Percentiles rank a stretch among this genome's conserved stretches.
These are phyloP conservation scores for Neoboletus brunneissimus DNA, from an alignment of 768 basidiomycete species.

Conservation along the genomic window DNA sequence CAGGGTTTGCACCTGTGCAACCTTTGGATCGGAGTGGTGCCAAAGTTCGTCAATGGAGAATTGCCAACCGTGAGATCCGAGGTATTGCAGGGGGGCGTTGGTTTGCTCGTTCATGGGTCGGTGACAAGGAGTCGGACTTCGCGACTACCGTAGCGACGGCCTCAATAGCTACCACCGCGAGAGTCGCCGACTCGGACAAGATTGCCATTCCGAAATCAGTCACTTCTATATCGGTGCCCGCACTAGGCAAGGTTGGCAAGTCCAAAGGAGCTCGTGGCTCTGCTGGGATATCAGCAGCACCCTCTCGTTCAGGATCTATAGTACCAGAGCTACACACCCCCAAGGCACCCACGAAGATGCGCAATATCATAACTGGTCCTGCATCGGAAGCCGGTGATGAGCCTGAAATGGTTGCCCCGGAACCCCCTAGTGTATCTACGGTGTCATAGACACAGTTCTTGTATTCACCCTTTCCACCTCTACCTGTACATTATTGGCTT, in stretches of 20 bases:
- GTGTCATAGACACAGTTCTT: conserved; percentile 15
- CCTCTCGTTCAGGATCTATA: conserved; percentile 57
- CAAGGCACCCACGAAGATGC: conserved; percentile 64
- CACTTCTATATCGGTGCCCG: conserved; percentile 48
- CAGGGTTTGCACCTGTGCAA: conserved; percentile 66
- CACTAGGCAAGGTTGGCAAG: conserved; percentile 40
- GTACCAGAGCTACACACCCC: conserved; percentile 44
- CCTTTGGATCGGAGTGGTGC: conserved; percentile 63
- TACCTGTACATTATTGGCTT: conserved; percentile 11
- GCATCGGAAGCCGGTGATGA: conserved; percentile 50
- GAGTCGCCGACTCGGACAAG: conserved; percentile 28
- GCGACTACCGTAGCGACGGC: conserved; percentile 37
- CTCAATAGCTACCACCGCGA: conserved; percentile 28
- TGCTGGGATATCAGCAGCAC: conserved; percentile 48
- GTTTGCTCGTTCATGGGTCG: conserved; percentile 81
- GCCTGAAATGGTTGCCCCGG: conserved; percentile 36
- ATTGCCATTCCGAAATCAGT: conserved; percentile 36
- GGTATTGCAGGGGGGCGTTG: conserved; percentile 84
- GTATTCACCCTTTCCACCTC: conserved; percentile 6
- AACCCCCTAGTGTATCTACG: conserved; percentile 17
- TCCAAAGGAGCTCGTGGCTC: conserved; percentile 36
- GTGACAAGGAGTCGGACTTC: conserved; percentile 73
- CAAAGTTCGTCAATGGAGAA: conserved; percentile 69
- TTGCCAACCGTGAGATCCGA: conserved; percentile 72
- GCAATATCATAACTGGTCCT: conserved; percentile 53